phyloP scores from a whole-genome alignment of 2,329 filamentous ascomycete genomes.

The Plectosphaerella sp. region DNA sequence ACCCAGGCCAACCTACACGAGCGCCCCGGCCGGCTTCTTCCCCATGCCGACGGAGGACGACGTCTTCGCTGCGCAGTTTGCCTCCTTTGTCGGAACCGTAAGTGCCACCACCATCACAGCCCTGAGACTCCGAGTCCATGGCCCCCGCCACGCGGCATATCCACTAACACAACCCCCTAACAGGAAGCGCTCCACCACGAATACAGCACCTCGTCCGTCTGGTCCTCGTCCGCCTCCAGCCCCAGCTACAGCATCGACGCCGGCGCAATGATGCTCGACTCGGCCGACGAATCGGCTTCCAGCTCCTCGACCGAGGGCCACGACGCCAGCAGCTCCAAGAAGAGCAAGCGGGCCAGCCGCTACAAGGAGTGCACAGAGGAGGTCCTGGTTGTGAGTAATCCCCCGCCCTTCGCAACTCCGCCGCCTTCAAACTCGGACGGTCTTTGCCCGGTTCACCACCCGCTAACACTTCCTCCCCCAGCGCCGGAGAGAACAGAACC shows the following conservation, averaged over 20 bases:
- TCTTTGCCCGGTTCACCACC: background rate
- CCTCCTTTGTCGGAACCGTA: constrained; percentile 5
- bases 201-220: constrained; percentile 8
- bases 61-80: constrained; percentile 10
- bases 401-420: background rate
- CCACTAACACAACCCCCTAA: background rate
- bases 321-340: constrained; percentile 1
- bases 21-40: background rate
- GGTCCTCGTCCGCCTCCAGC: constrained; percentile 8
- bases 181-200: constrained; percentile 6
- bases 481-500: constrained; percentile 1
- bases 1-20: background rate
- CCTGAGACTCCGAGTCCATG: background rate
- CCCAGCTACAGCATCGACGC: constrained; percentile 8
- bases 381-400: constrained; percentile 8
- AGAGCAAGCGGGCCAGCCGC: constrained; percentile 7
- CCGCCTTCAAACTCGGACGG: background rate
- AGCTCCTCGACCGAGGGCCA: constrained; percentile 1
- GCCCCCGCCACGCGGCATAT: too few species aligned
- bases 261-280: constrained; percentile 5
- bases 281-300: constrained; percentile 5
- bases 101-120: background rate
- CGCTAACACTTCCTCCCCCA: background rate
- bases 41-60: constrained; percentile 3
- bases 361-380: constrained; percentile 13